Conservation (phyloP, 352 stramenopile genomes). For the Phytophthora pluvialis region DNA sequence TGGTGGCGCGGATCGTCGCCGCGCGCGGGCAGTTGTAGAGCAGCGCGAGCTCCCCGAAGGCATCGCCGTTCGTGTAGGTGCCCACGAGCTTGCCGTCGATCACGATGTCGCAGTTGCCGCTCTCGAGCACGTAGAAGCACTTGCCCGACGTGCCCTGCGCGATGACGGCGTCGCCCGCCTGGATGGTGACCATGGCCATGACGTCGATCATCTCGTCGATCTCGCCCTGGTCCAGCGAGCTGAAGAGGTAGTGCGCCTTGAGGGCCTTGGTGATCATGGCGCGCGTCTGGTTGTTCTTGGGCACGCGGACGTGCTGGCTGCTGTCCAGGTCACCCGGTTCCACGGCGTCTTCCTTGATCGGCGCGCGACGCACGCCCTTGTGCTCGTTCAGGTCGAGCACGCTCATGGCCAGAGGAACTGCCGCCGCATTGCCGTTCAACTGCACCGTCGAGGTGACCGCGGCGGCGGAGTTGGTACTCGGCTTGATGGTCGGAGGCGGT, state of each 20-base stretch:
- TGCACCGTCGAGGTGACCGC: conserved; percentile 35
- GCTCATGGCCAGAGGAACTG: conserved; percentile 24
- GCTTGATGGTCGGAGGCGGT: conserved; percentile 53
- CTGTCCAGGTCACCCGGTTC: conserved; percentile 67
- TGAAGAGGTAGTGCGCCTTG: conserved; percentile 88
- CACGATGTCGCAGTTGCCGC: conserved; percentile 87
- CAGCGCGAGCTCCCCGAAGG: conserved; percentile 97
- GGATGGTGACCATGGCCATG: conserved; percentile 79
- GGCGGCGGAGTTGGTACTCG: conserved; percentile 48
- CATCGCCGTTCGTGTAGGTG: conserved; percentile 78
- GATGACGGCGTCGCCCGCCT: conserved; percentile 74
- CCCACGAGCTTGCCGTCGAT: conserved; percentile 83
- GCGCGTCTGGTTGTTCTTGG: conserved; percentile 77
- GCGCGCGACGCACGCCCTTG: conserved; percentile 70
- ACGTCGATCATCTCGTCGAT: conserved; percentile 87
- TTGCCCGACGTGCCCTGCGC: conserved; percentile 87
- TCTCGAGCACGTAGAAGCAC: conserved; percentile 95
- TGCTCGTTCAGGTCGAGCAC: conserved; percentile 63
- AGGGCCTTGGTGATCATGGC: conserved; percentile 81
- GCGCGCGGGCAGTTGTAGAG: conserved; percentile 97
- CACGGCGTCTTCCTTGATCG: conserved; percentile 81
- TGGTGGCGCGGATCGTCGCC: conserved; percentile 92
- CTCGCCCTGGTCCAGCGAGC: conserved; percentile 71
- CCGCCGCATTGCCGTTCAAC: conserved; percentile 20
- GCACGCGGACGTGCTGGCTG: conserved; percentile 56